Conservation (phyloP, 352 stramenopile genomes). For the Globisporangium carolinianum region DNA sequence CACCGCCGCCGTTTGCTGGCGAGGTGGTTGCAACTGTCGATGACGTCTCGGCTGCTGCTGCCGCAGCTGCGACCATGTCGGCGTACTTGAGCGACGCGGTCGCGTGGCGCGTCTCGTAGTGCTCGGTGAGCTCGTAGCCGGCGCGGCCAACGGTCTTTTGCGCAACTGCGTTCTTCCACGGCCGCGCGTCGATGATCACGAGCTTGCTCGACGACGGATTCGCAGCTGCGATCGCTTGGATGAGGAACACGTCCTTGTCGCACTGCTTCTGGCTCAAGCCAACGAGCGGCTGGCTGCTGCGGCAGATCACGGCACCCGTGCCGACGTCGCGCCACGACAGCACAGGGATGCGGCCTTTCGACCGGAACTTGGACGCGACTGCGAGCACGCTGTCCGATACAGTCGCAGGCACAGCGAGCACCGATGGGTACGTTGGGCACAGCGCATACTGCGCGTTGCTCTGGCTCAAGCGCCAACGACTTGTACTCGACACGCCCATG, state of each 20-base stretch:
- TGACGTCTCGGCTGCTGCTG: conserved; percentile 9
- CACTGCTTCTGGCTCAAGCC: conserved; percentile 77
- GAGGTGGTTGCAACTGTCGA: conserved; percentile 15
- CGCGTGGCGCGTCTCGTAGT: conserved; percentile 68
- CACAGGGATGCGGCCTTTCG: conserved; percentile 74
- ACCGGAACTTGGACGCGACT: conserved; percentile 78
- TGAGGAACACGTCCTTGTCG: conserved; percentile 79
- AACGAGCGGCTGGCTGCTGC: conserved; percentile 80
- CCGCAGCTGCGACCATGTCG: conserved; percentile 43
- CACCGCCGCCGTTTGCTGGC: conserved; percentile 1
- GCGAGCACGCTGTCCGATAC: conserved; percentile 57
- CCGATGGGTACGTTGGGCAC: conserved; percentile 70
- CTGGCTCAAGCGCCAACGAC: conserved; percentile 61
- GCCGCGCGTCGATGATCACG: conserved; percentile 87
- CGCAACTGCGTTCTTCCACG: conserved; percentile 86
- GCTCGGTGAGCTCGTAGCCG: conserved; percentile 84
- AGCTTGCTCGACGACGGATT: conserved; percentile 76
- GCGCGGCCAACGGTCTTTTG: conserved; percentile 87
- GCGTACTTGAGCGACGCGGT: conserved; percentile 55
- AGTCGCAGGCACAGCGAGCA: conserved; percentile 60
- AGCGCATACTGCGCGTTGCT: conserved; percentile 65
- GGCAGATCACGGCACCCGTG: conserved; percentile 69
- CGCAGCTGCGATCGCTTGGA: conserved; percentile 68
- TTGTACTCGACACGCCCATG: conserved; percentile 50
- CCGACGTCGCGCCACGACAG: conserved; percentile 74